Evolutionary conservation across 2,329 filamentous ascomycete genomes (phyloP), one percentile per base, ranked within the genome.

Genomic region (Cercospora brassicicola): DNA sequence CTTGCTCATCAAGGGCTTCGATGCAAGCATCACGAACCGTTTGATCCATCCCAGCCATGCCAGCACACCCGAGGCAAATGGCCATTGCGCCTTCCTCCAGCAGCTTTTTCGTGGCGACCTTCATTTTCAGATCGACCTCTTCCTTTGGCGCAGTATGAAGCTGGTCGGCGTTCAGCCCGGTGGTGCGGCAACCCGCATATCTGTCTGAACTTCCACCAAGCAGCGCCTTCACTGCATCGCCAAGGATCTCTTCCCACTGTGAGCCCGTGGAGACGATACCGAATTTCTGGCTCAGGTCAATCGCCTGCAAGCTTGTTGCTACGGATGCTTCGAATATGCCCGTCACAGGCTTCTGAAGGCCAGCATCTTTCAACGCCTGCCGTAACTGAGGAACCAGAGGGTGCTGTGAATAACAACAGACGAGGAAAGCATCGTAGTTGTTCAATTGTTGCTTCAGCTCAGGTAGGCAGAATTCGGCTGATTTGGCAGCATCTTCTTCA

Each of bases 291-390:
- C 73, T 77, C 61, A 81, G 80, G 65, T 82, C 81, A 39, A 86
- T 79, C 62, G 84, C 71, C 60, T 89, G 86, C 9, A 94, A 76
- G 2, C 88, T 86, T 0, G 88, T 83, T 2, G 89, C 82, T 13
- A 97, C 84, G 74, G 90, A 92, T 0, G 93, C 91, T 79, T 97
- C 94, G 75, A 97, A 95, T 65, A 98, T 97, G 5, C 94, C 94
- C 0, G 88, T 89, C 4, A 93, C 89, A 36, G 88, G 85, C 79
- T 81, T 86, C 67, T 42, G 13, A 9, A 71, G 72, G 13, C 72
- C 67, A 5, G 31, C 4, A 36, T 71, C 66, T 20, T 57, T 55
- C 13, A 75, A 45, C 8, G 69, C 65, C n/a, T 62, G 57, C 10
- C 78, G 79, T 62, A 78, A 74, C 0, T 76, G 71, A 11, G 82